A percentile compares a stretch with the other conserved stretches of the same genome.
phyloP scores from a whole-genome alignment of 176 grass and related monocot genomes.

The Musa schizocarpa region DNA sequence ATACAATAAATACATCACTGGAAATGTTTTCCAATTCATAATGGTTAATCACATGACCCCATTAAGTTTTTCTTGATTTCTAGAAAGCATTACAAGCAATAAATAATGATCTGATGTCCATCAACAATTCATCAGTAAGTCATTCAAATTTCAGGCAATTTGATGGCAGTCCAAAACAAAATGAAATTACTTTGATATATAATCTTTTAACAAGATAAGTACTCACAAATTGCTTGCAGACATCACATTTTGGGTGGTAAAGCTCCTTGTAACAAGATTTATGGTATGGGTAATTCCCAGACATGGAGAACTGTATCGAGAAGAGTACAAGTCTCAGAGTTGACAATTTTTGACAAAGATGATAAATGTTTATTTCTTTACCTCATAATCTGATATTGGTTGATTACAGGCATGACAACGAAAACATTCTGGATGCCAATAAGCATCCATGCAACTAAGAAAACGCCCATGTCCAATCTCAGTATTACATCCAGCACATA shows the following conservation, averaged over 20 bases:
- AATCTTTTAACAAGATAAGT: not conserved
- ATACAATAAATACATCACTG: too few species aligned
- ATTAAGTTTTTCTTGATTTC: too few species aligned
- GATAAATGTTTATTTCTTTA: slow-evolving; percentile 17
- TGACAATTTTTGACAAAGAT: slow-evolving; percentile 4
- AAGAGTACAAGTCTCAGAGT: slow-evolving; percentile 16
- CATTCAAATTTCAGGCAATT: too few species aligned
- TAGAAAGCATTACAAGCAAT: too few species aligned
- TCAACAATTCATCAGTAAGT: too few species aligned
- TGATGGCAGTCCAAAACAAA: not conserved
- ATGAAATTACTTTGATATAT: not conserved
- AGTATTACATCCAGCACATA: slow-evolving; percentile 68
- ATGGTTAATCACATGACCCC: too few species aligned
- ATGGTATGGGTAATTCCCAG: slow-evolving; percentile 68
- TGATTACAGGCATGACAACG: slow-evolving; percentile 72
- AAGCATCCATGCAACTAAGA: slow-evolving; percentile 78
- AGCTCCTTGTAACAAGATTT: slow-evolving; percentile 81
- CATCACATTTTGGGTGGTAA: slow-evolving; percentile 94
- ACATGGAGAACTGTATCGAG: slow-evolving; percentile 83
- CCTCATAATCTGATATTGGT: slow-evolving; percentile 89
- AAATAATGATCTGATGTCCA: too few species aligned
- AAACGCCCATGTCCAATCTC: slow-evolving; percentile 75
- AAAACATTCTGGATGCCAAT: slow-evolving; percentile 96
- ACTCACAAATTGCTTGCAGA: slow-evolving; percentile 95
- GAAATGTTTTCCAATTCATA: too few species aligned